Conservation (phyloP, 2,329 filamentous ascomycete species). For the Pseudogymnoascus sp. region DNA sequence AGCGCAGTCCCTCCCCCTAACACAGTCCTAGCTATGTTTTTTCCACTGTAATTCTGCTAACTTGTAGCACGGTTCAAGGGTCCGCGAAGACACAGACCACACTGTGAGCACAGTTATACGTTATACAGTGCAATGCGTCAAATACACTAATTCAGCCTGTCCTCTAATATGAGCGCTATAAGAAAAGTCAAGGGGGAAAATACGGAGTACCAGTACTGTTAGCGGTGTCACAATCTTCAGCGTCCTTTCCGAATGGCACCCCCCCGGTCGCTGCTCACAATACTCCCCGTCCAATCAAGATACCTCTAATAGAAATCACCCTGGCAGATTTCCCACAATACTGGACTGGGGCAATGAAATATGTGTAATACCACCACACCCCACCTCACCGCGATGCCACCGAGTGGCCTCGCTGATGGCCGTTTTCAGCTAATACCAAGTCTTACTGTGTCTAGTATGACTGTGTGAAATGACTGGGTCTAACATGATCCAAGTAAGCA, state of each 20-base stretch:
- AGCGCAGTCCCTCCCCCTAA: background rate
- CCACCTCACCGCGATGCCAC: background rate
- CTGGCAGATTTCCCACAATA: background rate
- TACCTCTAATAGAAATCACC: background rate
- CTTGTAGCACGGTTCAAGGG: background rate
- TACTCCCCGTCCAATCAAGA: background rate
- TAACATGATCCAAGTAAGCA: background rate
- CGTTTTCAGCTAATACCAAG: background rate
- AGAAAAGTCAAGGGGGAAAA: background rate
- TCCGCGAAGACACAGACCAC: background rate
- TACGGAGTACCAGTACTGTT: background rate
- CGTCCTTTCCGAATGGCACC: background rate
- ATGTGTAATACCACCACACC: background rate
- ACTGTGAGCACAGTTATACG: background rate
- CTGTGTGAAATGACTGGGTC: background rate
- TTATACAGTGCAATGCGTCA: too few relatives aligned
- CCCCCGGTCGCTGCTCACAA: background rate
- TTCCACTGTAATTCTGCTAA: background rate
- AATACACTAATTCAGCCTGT: too few relatives aligned
- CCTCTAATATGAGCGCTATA: too few relatives aligned
- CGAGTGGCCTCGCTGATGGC: background rate
- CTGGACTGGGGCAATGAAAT: background rate
- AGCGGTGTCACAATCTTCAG: background rate
- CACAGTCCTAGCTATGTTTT: background rate
- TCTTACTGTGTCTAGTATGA: background rate